Evolutionary conservation across 345 rosid species (phyloP).

Genomic region (Salix koriyanagi): DNA sequence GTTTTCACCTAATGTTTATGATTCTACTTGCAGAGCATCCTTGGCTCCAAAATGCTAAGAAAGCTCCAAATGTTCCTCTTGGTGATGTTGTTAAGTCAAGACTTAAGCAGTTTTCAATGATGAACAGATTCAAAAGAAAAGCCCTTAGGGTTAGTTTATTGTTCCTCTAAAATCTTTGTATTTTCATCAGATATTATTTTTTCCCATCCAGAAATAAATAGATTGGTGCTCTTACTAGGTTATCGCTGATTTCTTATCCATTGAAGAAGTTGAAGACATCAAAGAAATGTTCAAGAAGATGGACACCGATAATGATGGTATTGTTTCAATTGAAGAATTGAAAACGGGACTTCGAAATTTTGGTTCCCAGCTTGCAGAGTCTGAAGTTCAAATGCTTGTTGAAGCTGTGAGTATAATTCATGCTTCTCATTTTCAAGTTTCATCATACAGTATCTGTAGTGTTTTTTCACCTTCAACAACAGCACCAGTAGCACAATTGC

Average conservation of each 20-base stretch:
- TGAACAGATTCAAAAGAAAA: constrained; percentile 99
- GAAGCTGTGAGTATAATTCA: constrained; percentile 74
- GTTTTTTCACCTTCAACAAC: constrained; percentile 1
- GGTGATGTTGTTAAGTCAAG: constrained; percentile 98
- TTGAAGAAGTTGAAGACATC: constrained; percentile 86
- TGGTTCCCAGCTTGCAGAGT: constrained; percentile 81
- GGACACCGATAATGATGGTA: constrained; percentile 86
- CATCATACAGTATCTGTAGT: background rate
- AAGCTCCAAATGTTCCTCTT: constrained; percentile 92
- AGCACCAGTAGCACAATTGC: background rate
- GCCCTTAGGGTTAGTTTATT: constrained; percentile 78
- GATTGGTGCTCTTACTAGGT: constrained; percentile 44
- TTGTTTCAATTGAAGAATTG: constrained; percentile 80
- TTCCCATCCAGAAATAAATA: background rate
- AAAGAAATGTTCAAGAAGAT: constrained; percentile 92
- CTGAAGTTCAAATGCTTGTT: constrained; percentile 91
- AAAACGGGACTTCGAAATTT: constrained; percentile 78
- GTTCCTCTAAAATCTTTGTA: constrained; percentile 5
- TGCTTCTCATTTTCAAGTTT: background rate
- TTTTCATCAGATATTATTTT: constrained; percentile 1
- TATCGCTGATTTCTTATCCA: constrained; percentile 91
- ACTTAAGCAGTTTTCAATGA: constrained; percentile 95
- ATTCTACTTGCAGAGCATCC: constrained; percentile 66
- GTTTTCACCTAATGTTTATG: constrained; percentile 11
- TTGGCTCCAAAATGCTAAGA: constrained; percentile 98